Evolutionary conservation across 495 filamentous ascomycete genomes (phyloP), one percentile per base, ranked within the genome.

Genomic region (Terfezia boudieri): DNA sequence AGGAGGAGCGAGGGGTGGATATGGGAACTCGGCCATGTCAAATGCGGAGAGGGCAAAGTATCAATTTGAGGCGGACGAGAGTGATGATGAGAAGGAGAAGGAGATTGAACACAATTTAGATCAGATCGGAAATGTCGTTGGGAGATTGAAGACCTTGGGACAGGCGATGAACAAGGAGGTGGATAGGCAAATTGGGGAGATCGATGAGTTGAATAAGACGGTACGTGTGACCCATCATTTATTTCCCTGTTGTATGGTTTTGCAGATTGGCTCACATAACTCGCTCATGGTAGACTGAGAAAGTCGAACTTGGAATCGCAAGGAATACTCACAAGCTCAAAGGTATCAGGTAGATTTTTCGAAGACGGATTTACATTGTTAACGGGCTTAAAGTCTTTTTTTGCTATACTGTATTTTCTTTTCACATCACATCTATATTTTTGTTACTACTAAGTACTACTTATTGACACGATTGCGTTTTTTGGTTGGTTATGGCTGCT

Each of bases 11-110:
- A 49, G 10, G 12, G 53, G 26, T 48, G 9, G 37, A 35, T 9
- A 46, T 20, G 41, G 41, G 41, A 46, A 20, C 7, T 53, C 36
- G n/a, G 46, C 53, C 36, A 62, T 70, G 11, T 81, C 71, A 49
- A 67, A 83, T 14, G 76, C 78, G 9, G 82, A 86, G 63, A 68
- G 82, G 38, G 71, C 75, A 8, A 85, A 84, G 67, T 88, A 81
- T 56, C 83, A 86, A 58, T 90, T 86, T 64, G 77, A 84, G 65
- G 80, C 78, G 10, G 81, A 86, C 61, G 78, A 76, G 37, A 79
- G 83, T 55, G 81, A 87, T 53, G 83, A 87, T 37, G 75, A 75
- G 51, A 78, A 83, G 74, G 84, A 93, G 63, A 71, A 76, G 50
- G 71, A 82, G 64, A 84, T 87, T 58, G 77, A 84, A 48, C 67